These are phyloP conservation scores for Knoxdaviesia proteae DNA, from an alignment of 2,329 filamentous ascomycete species.

Conservation along the genomic window DNA sequence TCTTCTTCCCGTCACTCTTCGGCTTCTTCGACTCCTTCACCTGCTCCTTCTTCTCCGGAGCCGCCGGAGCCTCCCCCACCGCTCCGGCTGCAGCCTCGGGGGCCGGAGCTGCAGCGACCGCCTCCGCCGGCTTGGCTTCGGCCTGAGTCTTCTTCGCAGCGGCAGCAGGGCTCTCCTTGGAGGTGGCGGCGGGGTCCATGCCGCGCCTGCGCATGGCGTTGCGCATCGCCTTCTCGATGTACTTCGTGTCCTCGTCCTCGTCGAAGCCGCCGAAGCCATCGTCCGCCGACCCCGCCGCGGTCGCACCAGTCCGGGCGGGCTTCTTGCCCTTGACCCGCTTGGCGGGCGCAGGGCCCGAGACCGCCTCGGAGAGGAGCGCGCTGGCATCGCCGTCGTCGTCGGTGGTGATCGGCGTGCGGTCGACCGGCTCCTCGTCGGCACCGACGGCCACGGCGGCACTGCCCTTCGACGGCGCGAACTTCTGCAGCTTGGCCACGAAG, in stretches of 20 bases:
- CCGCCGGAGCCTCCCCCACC: slow-evolving; percentile 4
- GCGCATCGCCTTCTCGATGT: slow-evolving; percentile 52
- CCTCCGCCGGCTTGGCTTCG: slow-evolving; percentile 3
- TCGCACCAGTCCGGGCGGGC: neutral
- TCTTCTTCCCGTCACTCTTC: slow-evolving; percentile 3
- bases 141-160: slow-evolving; percentile 9
- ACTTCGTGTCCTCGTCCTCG: slow-evolving; percentile 49
- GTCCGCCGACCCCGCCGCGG: slow-evolving; percentile 9
- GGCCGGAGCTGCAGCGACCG: neutral
- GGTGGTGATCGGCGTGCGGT: slow-evolving; percentile 5
- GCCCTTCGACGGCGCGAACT: slow-evolving; percentile 36
- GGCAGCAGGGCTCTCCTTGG: too few relatives aligned
- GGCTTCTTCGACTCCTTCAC: neutral
- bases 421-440: slow-evolving; percentile 20
- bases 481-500: slow-evolving; percentile 95
- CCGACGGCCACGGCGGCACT: slow-evolving; percentile 17
- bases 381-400: neutral
- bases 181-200: slow-evolving; percentile 38
- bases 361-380: slow-evolving; percentile 1
- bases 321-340: too few relatives aligned
- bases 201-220: slow-evolving; percentile 56
- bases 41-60: neutral
- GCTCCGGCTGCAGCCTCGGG: neutral
- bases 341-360: neutral
- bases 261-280: slow-evolving; percentile 54